Conservation (phyloP, 345 rosid genomes). For the Lumnitzera littorea region DNA sequence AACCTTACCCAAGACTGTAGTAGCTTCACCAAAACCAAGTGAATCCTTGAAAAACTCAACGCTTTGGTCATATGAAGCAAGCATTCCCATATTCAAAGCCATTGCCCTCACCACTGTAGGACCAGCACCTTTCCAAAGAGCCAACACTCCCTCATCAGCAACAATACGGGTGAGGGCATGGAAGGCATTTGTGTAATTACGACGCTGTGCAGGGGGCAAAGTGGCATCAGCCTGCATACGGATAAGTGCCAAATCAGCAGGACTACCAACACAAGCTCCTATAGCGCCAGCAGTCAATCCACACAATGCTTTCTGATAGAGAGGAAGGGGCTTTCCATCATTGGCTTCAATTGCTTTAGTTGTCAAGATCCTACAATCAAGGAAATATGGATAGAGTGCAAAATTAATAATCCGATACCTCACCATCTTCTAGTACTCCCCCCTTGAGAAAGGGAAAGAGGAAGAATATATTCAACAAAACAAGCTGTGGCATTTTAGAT, state of each 20-base stretch:
- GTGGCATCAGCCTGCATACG: conserved; percentile 99
- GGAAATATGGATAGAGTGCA: no score
- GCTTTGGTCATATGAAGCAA: conserved; percentile 97
- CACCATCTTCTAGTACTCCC: no score
- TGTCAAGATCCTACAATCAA: conserved; percentile 59
- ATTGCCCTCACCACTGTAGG: conserved; percentile 99
- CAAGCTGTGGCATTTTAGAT: no score
- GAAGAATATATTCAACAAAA: no score
- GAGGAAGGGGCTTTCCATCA: conserved; percentile 94
- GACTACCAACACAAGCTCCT: conserved; percentile 86
- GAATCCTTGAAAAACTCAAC: conserved; percentile 82
- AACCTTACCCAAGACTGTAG: conserved; percentile 44
- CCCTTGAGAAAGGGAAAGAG: no score
- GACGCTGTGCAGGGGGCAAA: conserved; percentile 83
- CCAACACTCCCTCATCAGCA: conserved; percentile 85
- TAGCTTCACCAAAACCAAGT: conserved; percentile 61
- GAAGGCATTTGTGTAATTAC: conserved; percentile 89
- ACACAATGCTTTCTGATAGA: conserved; percentile 94
- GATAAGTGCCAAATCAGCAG: conserved; percentile 95
- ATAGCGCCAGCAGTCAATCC: conserved; percentile 99
- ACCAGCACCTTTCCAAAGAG: conserved; percentile 99
- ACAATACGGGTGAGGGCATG: conserved; percentile 80
- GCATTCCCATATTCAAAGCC: conserved; percentile 99
- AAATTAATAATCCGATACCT: no score
- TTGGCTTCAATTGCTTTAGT: conserved; percentile 81